Evolutionary conservation across 2,329 filamentous ascomycete genomes (phyloP).

Genomic region (Davidsoniella virescens): DNA sequence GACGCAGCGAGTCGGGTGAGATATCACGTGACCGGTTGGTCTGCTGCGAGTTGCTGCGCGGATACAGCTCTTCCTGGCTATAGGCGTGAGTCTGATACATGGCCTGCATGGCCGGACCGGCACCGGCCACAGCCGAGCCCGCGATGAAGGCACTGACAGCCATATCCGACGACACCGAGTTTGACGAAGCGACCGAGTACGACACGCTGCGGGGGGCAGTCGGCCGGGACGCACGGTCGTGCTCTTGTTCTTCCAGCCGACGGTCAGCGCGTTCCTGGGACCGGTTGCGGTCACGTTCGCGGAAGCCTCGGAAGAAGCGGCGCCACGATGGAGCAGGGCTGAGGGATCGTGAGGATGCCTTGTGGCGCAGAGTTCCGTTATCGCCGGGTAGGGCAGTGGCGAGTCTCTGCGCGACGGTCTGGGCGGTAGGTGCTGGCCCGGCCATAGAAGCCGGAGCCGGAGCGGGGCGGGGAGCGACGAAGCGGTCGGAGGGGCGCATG

Average conservation of each 20-base stretch:
- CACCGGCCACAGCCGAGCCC: not conserved
- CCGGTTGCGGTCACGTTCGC: conserved; percentile 20
- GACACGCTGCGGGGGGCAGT: conserved; percentile 6
- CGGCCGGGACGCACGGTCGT: not conserved
- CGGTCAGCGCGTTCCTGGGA: conserved; percentile 18
- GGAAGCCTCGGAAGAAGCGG: conserved; percentile 30
- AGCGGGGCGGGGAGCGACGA: conserved; percentile 48
- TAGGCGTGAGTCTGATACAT: not conserved
- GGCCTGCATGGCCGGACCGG: not conserved
- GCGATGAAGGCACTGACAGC: not conserved
- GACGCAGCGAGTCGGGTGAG: conserved; percentile 37
- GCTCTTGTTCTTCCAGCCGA: conserved; percentile 8
- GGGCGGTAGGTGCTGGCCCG: conserved; percentile 1
- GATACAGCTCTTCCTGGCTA: too few relatives aligned
- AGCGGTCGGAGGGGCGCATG: conserved; percentile 65
- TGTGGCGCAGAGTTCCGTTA: conserved; percentile 16
- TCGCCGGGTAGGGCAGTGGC: not conserved
- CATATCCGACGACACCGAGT: not conserved
- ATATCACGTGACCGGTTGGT: conserved; percentile 27
- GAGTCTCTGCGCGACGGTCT: conserved; percentile 7
- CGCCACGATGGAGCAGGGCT: conserved; percentile 35
- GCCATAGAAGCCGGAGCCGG: conserved; percentile 21
- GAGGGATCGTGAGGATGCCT: conserved; percentile 30
- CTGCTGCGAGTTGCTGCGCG: not conserved
- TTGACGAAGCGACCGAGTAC: not conserved